Conservation (phyloP, 2,329 filamentous ascomycete species). For the Sporothrix dimorphospora region DNA sequence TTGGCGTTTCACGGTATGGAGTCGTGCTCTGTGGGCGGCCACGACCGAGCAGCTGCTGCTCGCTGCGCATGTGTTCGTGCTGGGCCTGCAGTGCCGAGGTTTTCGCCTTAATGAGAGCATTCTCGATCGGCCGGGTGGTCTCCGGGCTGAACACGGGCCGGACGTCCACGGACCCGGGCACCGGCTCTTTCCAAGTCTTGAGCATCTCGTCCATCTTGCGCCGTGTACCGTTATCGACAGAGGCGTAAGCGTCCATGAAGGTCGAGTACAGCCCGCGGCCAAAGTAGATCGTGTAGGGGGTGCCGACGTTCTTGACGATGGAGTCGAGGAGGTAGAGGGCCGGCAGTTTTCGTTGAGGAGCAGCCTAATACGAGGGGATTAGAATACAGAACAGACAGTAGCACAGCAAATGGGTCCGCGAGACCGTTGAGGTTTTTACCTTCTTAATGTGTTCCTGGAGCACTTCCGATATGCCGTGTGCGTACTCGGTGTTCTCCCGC, state of each 20-base stretch:
- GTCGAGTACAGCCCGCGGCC: conserved; percentile 89
- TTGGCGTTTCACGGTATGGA: conserved; percentile 72
- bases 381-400: neutral
- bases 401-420: too few relatives aligned
- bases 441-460: conserved; percentile 92
- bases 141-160: conserved; percentile 89
- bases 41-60: conserved; percentile 58
- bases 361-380: conserved; percentile 60
- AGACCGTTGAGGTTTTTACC: conserved; percentile 66
- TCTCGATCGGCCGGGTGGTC: conserved; percentile 88
- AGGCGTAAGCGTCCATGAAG: conserved; percentile 94
- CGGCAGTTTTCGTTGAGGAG: conserved; percentile 86
- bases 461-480: conserved; percentile 86
- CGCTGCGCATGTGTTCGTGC: conserved; percentile 58
- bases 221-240: conserved; percentile 80
- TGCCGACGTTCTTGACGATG: conserved; percentile 97
- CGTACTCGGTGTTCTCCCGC: conserved; percentile 95
- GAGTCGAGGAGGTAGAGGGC: conserved; percentile 98
- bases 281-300: conserved; percentile 94
- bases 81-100: conserved; percentile 63
- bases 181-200: conserved; percentile 96
- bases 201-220: conserved; percentile 96
- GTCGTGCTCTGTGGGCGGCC: conserved; percentile 48
- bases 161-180: conserved; percentile 90
- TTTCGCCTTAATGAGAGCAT: conserved; percentile 82